A percentile compares a stretch with the other conserved stretches of the same genome.
phyloP scores from a whole-genome alignment of 441 rosid species.

The Croton setiger region DNA sequence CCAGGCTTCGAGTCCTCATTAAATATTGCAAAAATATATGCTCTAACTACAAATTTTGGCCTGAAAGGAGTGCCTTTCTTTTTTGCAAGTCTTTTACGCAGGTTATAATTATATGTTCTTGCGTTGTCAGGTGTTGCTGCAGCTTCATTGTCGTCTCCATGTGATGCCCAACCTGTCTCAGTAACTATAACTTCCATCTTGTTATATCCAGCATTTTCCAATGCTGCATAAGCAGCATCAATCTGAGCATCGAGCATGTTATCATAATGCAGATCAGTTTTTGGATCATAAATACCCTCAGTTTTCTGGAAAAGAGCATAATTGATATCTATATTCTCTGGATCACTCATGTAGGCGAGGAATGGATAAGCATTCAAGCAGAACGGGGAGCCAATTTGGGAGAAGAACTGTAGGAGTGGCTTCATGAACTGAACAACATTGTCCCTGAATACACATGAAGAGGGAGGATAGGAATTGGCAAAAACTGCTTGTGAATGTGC shows the following conservation, averaged over 20 bases:
- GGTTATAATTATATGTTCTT: slow-evolving; percentile 77
- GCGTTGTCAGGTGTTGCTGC: slow-evolving; percentile 80
- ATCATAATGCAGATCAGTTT: slow-evolving; percentile 70
- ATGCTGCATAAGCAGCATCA: slow-evolving; percentile 88
- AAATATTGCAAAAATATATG: slow-evolving; percentile 79
- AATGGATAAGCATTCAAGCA: slow-evolving; percentile 93
- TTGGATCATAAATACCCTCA: slow-evolving; percentile 61
- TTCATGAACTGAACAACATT: slow-evolving; percentile 66
- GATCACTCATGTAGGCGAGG: slow-evolving; percentile 65
- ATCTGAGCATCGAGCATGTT: slow-evolving; percentile 99
- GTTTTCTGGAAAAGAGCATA: slow-evolving; percentile 85
- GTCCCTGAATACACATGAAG: slow-evolving; percentile 59
- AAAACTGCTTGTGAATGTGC: slow-evolving; percentile 93
- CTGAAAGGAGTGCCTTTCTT: slow-evolving; percentile 92
- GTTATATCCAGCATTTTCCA: slow-evolving; percentile 68
- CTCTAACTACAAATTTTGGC: slow-evolving; percentile 65
- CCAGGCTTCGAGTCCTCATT: slow-evolving; percentile 78
- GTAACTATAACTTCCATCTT: slow-evolving; percentile 90
- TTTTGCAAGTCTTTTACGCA: slow-evolving; percentile 88
- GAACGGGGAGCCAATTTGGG: slow-evolving; percentile 70
- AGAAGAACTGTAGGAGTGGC: slow-evolving; percentile 61
- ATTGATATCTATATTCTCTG: slow-evolving; percentile 75
- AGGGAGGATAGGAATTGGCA: slow-evolving; percentile 66
- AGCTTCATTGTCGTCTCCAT: slow-evolving; percentile 74
- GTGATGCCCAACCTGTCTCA: slow-evolving; percentile 97